Percentiles rank a stretch among this genome's conserved stretches.
Conservation (phyloP, 225 moss, liverwort and hornwort species). For the Marchantia paleacea region DNA sequence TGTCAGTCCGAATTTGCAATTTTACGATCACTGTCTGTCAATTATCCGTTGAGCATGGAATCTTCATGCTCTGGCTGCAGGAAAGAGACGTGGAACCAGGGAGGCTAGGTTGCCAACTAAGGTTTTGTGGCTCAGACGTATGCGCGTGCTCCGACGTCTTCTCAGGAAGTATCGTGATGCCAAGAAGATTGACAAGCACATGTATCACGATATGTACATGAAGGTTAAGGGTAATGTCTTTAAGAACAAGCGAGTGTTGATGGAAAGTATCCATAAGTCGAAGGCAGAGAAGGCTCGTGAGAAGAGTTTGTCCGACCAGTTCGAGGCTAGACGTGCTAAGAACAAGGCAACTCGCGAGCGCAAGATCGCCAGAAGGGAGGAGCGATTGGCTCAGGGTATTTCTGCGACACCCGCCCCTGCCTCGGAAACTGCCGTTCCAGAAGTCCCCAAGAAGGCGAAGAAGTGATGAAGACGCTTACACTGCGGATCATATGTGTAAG, state of each 20-base stretch:
- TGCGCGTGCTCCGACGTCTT: conserved; percentile 74
- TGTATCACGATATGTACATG: conserved; percentile 95
- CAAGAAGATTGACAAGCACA: conserved; percentile 84
- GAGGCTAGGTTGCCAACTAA: conserved; percentile 75
- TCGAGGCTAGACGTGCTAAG: conserved; percentile 77
- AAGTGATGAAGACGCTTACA: conserved; percentile 37
- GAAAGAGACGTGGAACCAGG: conserved; percentile 67
- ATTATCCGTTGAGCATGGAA: neutral
- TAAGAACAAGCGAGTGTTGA: conserved; percentile 81
- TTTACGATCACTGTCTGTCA: neutral
- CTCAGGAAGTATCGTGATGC: conserved; percentile 76
- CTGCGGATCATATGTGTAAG: neutral
- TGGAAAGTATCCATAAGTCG: conserved; percentile 84
- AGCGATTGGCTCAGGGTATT: conserved; percentile 65
- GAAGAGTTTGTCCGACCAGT: conserved; percentile 75
- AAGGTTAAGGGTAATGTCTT: conserved; percentile 88
- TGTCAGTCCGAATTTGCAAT: neutral
- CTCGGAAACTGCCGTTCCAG: conserved; percentile 35
- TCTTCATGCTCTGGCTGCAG: neutral
- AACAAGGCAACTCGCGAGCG: conserved; percentile 78
- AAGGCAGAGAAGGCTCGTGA: conserved; percentile 85
- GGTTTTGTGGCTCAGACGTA: conserved; percentile 77
- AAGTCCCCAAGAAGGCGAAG: conserved; percentile 60
- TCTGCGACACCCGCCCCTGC: conserved; percentile 28
- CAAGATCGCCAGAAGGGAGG: conserved; percentile 75